Percentiles rank a stretch among this genome's conserved stretches.
These are phyloP conservation scores for Starmerella sirachaensis DNA, from an alignment of 805 yeast species.

Conservation along the genomic window DNA sequence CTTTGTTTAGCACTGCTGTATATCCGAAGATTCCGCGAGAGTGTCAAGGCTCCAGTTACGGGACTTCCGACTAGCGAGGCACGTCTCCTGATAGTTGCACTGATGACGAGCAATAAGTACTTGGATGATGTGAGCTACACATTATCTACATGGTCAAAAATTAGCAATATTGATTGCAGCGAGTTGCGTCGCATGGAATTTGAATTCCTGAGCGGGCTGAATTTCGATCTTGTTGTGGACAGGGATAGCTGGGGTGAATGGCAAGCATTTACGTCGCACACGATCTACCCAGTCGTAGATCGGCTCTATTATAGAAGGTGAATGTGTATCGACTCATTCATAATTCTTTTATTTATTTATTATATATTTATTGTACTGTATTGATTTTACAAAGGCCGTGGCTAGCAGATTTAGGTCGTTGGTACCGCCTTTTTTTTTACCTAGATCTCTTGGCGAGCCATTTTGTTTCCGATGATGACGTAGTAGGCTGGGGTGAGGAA, in stretches of 20 bases:
- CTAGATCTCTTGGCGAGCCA: too few species aligned
- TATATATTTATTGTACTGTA: too few species aligned
- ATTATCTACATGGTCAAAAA: slow-evolving; percentile 82
- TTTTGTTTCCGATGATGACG: too few species aligned
- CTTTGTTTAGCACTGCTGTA: slow-evolving; percentile 28
- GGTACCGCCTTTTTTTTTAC: too few species aligned
- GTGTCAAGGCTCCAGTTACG: slow-evolving; percentile 18
- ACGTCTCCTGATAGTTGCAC: slow-evolving; percentile 42
- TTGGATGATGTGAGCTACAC: slow-evolving; percentile 90
- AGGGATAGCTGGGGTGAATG: slow-evolving; percentile 25
- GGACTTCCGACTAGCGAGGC: slow-evolving; percentile 29
- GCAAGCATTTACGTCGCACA: slow-evolving; percentile 7
- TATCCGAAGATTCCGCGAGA: slow-evolving; percentile 24
- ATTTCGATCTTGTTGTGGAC: slow-evolving; percentile 42
- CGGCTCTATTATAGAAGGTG: too few species aligned
- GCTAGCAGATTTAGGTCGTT: too few species aligned
- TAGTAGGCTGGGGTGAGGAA: too few species aligned
- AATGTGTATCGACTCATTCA: too few species aligned
- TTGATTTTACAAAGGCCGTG: too few species aligned
- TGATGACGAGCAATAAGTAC: slow-evolving; percentile 77
- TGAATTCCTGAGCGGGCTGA: slow-evolving; percentile 47
- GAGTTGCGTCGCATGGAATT: slow-evolving; percentile 55
- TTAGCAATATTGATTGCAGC: slow-evolving; percentile 55
- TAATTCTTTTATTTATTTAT: background rate
- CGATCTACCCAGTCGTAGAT: slow-evolving; percentile 9